Evolutionary conservation across 441 rosid species (phyloP).

Genomic region (Euphorbia celastroides): DNA sequence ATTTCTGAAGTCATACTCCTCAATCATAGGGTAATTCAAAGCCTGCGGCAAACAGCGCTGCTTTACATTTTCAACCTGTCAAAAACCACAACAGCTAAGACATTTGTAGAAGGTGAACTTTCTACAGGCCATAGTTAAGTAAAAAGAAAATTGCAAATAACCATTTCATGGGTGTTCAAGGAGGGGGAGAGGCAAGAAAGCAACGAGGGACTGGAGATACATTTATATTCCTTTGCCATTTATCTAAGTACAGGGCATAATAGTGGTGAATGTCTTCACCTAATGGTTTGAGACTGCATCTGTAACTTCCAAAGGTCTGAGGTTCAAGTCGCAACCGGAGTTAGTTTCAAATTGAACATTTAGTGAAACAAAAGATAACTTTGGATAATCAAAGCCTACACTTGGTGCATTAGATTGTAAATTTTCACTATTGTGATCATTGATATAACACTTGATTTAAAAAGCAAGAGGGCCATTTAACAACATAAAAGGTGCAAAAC

Average conservation of each 20-base stretch:
- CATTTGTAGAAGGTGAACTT: background rate
- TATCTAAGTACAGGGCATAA: too few relatives aligned
- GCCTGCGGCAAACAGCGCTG: conserved; percentile 95
- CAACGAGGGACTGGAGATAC: background rate
- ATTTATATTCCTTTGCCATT: background rate
- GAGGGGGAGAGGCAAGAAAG: background rate
- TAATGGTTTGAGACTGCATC: too few relatives aligned
- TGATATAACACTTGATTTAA: background rate
- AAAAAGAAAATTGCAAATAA: background rate
- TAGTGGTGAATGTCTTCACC: too few relatives aligned
- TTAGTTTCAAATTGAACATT: background rate
- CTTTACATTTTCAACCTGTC: conserved; percentile 93
- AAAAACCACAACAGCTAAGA: conserved; percentile 2
- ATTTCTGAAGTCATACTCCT: conserved; percentile 94
- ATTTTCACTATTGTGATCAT: background rate
- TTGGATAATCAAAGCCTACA: background rate
- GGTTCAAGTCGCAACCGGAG: too few relatives aligned
- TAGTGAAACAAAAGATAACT: background rate
- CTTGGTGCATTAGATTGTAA: background rate
- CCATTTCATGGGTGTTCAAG: background rate
- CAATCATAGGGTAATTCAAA: conserved; percentile 94
- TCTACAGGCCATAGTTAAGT: background rate
- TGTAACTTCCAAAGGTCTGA: too few relatives aligned
- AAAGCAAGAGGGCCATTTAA: conserved; percentile 1
- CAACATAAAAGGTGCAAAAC: background rate